A percentile compares a stretch with the other conserved stretches of the same genome.
Evolutionary conservation across 805 yeast genomes (phyloP).

Genomic region (Barnettozyma botsteinii): DNA sequence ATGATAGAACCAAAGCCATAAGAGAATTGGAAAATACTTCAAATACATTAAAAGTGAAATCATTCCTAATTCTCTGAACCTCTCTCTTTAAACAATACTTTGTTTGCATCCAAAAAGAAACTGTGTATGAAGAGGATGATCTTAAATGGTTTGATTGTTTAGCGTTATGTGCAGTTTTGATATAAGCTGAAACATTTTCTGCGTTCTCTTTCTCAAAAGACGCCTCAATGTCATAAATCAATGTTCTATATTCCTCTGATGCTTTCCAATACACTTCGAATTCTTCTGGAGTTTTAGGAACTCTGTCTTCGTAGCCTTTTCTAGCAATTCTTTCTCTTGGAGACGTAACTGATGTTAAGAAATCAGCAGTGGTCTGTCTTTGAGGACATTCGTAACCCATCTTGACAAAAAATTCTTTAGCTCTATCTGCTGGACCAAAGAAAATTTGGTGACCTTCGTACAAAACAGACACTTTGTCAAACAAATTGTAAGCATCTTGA

Average conservation of each 20-base stretch:
- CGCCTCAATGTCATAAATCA: slow-evolving; percentile 37
- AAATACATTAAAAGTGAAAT: slow-evolving; percentile 40
- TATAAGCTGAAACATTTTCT: slow-evolving; percentile 19
- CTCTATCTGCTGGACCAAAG: slow-evolving; percentile 53
- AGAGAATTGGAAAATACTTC: slow-evolving; percentile 38
- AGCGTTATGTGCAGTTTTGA: slow-evolving; percentile 39
- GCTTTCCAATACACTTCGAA: slow-evolving; percentile 54
- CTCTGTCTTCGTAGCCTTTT: slow-evolving; percentile 42
- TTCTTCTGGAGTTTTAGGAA: slow-evolving; percentile 59
- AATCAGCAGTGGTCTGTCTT: slow-evolving; percentile 67
- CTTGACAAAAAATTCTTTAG: slow-evolving; percentile 50
- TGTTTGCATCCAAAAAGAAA: slow-evolving; percentile 47
- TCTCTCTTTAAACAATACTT: slow-evolving; percentile 39
- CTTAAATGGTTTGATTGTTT: slow-evolving; percentile 42
- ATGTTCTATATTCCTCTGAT: slow-evolving; percentile 39
- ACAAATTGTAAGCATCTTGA: slow-evolving; percentile 56
- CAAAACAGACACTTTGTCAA: slow-evolving; percentile 56
- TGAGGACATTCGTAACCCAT: slow-evolving; percentile 64
- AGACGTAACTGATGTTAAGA: slow-evolving; percentile 63
- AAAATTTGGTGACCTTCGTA: slow-evolving; percentile 58
- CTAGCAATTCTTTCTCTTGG: slow-evolving; percentile 51
- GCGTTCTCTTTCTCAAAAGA: slow-evolving; percentile 7
- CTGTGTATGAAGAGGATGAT: slow-evolving; percentile 42
- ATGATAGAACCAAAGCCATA: slow-evolving; percentile 49
- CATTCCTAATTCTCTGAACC: slow-evolving; percentile 40